A percentile compares a stretch with the other conserved stretches of the same genome.
These are phyloP conservation scores for barley (Hordeum vulgare) DNA, from an alignment of 176 grass and related monocot species.

Conservation along the genomic window DNA sequence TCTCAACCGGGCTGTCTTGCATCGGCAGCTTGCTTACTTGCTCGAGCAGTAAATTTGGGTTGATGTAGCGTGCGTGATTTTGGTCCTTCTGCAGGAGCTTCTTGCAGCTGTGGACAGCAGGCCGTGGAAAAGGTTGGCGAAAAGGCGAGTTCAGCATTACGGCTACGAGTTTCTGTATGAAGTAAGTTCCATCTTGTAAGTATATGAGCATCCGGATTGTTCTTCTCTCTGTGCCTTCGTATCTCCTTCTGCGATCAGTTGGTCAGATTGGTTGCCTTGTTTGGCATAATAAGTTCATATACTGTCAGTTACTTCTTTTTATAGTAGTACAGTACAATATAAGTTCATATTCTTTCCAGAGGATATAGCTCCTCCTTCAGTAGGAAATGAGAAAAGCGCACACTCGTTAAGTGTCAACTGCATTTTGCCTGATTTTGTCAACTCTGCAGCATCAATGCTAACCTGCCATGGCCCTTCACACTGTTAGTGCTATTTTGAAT, in stretches of 20 bases:
- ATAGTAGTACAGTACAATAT: neutral
- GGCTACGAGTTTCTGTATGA: constrained; percentile 92
- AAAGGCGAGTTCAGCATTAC: constrained; percentile 96
- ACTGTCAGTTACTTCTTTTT: neutral
- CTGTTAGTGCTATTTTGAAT: neutral
- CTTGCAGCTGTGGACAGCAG: constrained; percentile 63
- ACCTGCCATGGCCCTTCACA: neutral
- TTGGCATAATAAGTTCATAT: neutral
- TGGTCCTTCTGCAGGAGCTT: constrained; percentile 50
- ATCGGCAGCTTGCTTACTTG: neutral
- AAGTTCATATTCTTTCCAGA: neutral
- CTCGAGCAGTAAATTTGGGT: neutral
- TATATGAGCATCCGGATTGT: neutral
- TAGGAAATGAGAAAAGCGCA: neutral
- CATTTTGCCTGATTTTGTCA: neutral
- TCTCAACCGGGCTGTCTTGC: neutral
- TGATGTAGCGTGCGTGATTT: neutral
- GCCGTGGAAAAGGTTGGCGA: constrained; percentile 67
- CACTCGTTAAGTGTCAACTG: neutral
- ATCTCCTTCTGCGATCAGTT: neutral
- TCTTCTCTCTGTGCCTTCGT: neutral
- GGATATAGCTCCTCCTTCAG: neutral
- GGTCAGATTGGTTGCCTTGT: neutral
- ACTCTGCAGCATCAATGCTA: neutral
- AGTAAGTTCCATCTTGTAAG: constrained; percentile 58